Base-by-base conservation (phyloP, 345 rosid genomes). In the Streptanthus diversifolius region DNA sequence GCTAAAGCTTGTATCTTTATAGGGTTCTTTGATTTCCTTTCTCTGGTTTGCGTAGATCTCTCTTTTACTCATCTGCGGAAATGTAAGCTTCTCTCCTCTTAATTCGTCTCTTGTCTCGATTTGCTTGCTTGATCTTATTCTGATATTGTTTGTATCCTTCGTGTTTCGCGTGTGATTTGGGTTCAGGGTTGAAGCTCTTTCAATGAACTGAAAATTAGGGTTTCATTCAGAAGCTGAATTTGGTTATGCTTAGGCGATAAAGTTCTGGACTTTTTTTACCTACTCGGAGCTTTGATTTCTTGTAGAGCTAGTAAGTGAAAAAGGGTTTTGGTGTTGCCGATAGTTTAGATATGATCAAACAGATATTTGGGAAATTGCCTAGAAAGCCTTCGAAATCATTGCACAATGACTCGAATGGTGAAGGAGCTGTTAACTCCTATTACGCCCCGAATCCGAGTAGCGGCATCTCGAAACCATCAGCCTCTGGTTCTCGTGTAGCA, bases 311-410 rank as follows among this genome's bases (percentile, higher is more conserved):
- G 35, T 60, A 21, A 37, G 49, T 19, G 14, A 22, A 30, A 69
- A 64, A 30, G 79, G 70, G 13, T 76, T 48, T 35, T 15, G 5
- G 32, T 22, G 11, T 36, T 25, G 27, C 41, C 33, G 0, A 55
- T 61, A 48, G 35, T 30, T 74, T 73, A 75, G 82, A 80, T 67
- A 90, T 90, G 96, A 84, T 90, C 80, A 90, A 83, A 75, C 92
- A 90, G 81, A 90, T 90, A 82, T 73, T 87, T 57, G 89, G 92
- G 37, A 86, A 87, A 80, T 71, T 90, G 56, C 96, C 93, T 37
- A 70, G 85, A 30, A 90, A 90, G 68, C 88, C 89, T 32, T 84
- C 92, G 18, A 90, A 87, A 68, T 81, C 96, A 9, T 84, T 82
- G 12, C 68, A 72, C 14, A 75, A 72, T 76, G 90, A 85, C 45